Conservation (phyloP, 495 filamentous ascomycete genomes). For the Talaromyces proteolyticus region DNA sequence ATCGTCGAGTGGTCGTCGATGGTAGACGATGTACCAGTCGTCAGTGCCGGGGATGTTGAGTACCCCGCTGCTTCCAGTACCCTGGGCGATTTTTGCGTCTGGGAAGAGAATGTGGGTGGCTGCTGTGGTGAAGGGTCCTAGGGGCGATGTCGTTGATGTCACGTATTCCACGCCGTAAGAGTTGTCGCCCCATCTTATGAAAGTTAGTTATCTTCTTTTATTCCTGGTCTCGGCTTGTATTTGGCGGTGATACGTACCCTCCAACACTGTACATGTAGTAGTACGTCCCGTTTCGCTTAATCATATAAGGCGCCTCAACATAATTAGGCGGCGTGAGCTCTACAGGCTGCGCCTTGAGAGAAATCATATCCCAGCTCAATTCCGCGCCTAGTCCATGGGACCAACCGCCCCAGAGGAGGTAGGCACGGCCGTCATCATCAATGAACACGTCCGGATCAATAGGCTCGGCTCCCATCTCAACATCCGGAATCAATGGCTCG, state of each 20-base stretch:
- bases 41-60: conserved; percentile 34
- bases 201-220: not conserved
- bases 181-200: conserved; percentile 30
- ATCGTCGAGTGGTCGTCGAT: conserved; percentile 35
- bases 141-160: conserved; percentile 28
- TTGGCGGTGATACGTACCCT: conserved; percentile 10
- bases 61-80: conserved; percentile 37
- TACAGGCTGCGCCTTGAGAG: conserved; percentile 18
- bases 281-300: conserved; percentile 35
- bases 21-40: conserved; percentile 45
- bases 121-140: conserved; percentile 32
- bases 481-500: conserved; percentile 32
- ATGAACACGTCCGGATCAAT: conserved; percentile 42
- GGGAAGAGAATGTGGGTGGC: conserved; percentile 33
- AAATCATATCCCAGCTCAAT: conserved; percentile 39
- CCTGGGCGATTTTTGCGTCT: conserved; percentile 27
- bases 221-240: not conserved
- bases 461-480: conserved; percentile 31
- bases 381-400: conserved; percentile 37
- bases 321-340: conserved; percentile 38
- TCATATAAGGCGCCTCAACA: conserved; percentile 38
- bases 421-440: conserved; percentile 34
- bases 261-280: conserved; percentile 45
- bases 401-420: conserved; percentile 43
- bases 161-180: conserved; percentile 43